phyloP scores from a whole-genome alignment of 1,139 yeast genomes.

The Hansenula sp. region DNA sequence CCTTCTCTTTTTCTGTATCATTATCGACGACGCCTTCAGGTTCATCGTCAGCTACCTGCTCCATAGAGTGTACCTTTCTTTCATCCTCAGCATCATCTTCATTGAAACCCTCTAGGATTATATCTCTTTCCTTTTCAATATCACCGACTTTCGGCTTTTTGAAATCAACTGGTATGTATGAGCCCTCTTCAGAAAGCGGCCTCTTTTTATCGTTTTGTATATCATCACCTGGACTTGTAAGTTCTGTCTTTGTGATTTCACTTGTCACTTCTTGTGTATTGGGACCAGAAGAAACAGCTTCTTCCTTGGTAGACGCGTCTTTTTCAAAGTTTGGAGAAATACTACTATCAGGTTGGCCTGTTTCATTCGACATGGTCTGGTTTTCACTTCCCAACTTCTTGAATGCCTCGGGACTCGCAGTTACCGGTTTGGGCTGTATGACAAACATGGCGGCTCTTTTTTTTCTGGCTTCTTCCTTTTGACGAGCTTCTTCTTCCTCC shows the following conservation, averaged over 20 bases:
- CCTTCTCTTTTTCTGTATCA: not conserved
- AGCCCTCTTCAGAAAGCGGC: not conserved
- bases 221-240: slow-evolving; percentile 1
- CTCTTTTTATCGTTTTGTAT: slow-evolving; percentile 4
- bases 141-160: slow-evolving; percentile 3
- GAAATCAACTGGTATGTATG: not conserved
- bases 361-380: not conserved
- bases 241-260: no score
- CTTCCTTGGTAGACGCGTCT: no score
- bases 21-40: slow-evolving; percentile 2
- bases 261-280: no score
- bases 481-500: slow-evolving; percentile 22
- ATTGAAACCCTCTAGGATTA: no score
- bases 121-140: no score
- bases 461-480: slow-evolving; percentile 13
- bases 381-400: slow-evolving; percentile 7
- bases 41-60: slow-evolving; percentile 4
- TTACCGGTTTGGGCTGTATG: slow-evolving; percentile 2
- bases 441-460: slow-evolving; percentile 10
- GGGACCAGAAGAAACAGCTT: no score
- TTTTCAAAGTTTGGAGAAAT: not conserved
- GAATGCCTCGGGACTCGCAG: slow-evolving; percentile 3
- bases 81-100: not conserved
- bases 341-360: not conserved
- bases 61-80: slow-evolving; percentile 1